Evolutionary conservation across 2,329 filamentous ascomycete genomes (phyloP), one percentile per base, ranked within the genome.

Genomic region (Neofusicoccum parvum): DNA sequence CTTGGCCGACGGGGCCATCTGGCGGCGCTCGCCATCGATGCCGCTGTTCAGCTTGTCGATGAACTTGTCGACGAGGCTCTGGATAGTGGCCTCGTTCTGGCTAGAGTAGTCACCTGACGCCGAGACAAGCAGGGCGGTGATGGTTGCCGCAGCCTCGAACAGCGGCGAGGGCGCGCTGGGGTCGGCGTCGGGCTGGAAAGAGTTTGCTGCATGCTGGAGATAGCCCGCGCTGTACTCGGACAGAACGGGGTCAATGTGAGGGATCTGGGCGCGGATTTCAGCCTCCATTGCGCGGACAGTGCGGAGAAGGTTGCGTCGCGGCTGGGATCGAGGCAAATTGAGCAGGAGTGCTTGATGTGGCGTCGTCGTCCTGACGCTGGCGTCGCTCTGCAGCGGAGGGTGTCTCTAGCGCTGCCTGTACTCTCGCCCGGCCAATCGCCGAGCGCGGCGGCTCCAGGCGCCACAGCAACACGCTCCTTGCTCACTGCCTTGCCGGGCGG

Each of bases 141-240:
- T 89, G 66, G 91, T 86, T 43, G 88, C 84, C 54, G 93, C 92
- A 58, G 95, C 95, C 77, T 98, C 94, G 67, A 87, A 86, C 66
- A 99, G 83, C 11, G 94, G 94, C 3, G 91, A 92, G 65, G 85
- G 81, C n/a, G 82, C 88, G 69, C 86, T 83, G 45, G 86, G 75
- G 69, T 96, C 92, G 62, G 81, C 80, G 69, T 96, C 93, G 60
- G 89, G 87, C 67, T 88, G 84, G 84, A 91, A 96, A 60, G 91
- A 85, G 70, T 90, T 94, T 54, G 94, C 95, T 56, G 95, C 95
- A 84, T 99, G 94, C 74, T 89, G 93, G 72, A 99, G 85, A 77
- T 98, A 99, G 66, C 95, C 95, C 70, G 92, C 92, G 49, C 93
- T 95, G 80, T 97, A 97, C 80, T 96, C 92, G 56, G 92, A 94